phyloP scores from a whole-genome alignment of 208 protist genomes.

The Trypanosoma boissoni region DNA sequence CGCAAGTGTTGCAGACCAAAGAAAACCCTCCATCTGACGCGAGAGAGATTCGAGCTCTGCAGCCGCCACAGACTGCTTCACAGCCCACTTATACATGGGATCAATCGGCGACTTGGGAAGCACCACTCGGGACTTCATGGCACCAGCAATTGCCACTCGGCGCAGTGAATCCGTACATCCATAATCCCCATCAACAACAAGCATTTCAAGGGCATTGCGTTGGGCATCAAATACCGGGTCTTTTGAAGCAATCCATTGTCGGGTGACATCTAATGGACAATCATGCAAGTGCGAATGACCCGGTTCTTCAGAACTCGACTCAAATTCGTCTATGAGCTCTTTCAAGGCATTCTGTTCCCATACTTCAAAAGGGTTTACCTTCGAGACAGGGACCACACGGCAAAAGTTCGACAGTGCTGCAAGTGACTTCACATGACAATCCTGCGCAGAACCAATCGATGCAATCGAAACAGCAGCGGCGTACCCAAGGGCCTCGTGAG shows the following conservation, averaged over 20 bases:
- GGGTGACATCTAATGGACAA: too few relatives aligned
- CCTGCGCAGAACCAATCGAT: conserved; percentile 43
- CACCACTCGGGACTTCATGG: conserved; percentile 78
- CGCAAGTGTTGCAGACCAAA: conserved; percentile 49
- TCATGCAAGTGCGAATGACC: too few relatives aligned
- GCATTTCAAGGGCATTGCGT: conserved; percentile 18
- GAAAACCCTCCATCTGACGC: conserved; percentile 57
- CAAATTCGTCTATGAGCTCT: too few relatives aligned
- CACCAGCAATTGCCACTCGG: conserved; percentile 51
- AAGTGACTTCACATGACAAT: conserved; percentile 32
- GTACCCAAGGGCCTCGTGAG: conserved; percentile 49
- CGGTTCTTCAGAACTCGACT: too few relatives aligned
- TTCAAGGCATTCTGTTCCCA: conserved; percentile 53
- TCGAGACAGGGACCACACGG: conserved; percentile 40
- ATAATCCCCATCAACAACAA: conserved; percentile 6
- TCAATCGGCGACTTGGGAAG: conserved; percentile 78
- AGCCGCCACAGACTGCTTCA: conserved; percentile 36
- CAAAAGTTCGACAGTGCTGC: conserved; percentile 49
- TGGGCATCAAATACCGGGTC: conserved; percentile 20
- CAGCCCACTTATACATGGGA: conserved; percentile 64
- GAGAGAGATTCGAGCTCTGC: conserved; percentile 45
- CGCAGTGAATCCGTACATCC: conserved; percentile 28
- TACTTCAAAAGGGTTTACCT: conserved; percentile 41
- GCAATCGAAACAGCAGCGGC: conserved; percentile 48
- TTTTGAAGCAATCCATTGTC: too few relatives aligned